phyloP scores from a whole-genome alignment of 2,329 filamentous ascomycete species.

The Claviceps humidiphila region DNA sequence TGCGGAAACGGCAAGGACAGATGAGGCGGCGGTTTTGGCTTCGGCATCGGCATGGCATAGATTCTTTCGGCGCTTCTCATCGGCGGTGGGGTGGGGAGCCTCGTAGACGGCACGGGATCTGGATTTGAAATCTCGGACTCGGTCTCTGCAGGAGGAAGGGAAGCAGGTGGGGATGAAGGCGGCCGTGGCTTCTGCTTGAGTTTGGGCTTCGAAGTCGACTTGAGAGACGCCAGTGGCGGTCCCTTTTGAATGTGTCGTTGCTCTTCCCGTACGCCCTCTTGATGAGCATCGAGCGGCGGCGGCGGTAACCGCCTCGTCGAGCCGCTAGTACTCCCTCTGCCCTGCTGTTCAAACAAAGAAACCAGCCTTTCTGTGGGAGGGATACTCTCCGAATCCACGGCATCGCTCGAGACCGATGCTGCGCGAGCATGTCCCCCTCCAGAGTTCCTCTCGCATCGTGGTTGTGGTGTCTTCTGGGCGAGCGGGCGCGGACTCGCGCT shows the following conservation, averaged over 20 bases:
- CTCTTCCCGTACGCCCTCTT: background rate
- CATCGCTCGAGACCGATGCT: constrained; percentile 11
- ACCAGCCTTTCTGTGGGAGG: constrained; percentile 52
- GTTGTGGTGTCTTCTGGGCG: constrained; percentile 7
- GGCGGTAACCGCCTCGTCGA: constrained; percentile 17
- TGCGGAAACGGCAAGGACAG: background rate
- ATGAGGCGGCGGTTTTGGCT: constrained; percentile 12
- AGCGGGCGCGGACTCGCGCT: constrained; percentile 27
- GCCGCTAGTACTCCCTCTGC: constrained; percentile 18
- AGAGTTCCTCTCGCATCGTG: constrained; percentile 17
- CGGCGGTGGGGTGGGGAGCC: background rate
- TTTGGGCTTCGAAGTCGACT: background rate
- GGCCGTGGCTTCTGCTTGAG: background rate
- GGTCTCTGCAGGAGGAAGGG: background rate
- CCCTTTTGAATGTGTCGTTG: background rate
- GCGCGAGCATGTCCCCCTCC: constrained; percentile 8
- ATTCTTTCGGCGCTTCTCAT: constrained; percentile 3
- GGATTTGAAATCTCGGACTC: background rate
- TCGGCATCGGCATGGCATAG: constrained; percentile 4
- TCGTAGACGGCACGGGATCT: background rate
- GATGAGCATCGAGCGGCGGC: background rate
- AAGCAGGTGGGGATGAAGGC: background rate
- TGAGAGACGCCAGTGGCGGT: background rate
- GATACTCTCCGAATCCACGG: constrained; percentile 41
- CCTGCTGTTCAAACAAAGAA: constrained; percentile 48